Evolutionary conservation across 2,329 filamentous ascomycete species (phyloP).

Genomic region (Cladosporium sp.): DNA sequence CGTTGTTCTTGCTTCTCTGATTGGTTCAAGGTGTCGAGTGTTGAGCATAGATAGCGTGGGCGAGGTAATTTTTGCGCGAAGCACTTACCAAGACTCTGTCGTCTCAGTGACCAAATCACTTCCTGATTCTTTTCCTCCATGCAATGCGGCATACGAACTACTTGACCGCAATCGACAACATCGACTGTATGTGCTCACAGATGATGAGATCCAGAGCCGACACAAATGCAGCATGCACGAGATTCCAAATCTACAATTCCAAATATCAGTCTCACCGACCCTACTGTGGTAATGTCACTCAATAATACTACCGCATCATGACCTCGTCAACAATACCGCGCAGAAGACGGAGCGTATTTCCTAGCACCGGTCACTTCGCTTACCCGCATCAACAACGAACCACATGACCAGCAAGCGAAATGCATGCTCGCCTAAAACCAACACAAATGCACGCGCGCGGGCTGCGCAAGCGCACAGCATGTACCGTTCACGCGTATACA

Average conservation of each 20-base stretch:
- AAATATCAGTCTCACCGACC: background rate
- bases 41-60: background rate
- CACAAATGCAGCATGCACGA: background rate
- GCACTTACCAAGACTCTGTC: background rate
- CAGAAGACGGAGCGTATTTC: background rate
- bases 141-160: background rate
- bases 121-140: background rate
- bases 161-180: background rate
- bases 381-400: conserved; percentile 2
- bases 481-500: background rate
- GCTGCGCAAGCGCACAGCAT: background rate
- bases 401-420: conserved; percentile 11
- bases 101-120: background rate
- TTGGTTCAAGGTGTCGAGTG: background rate
- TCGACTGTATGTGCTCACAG: background rate
- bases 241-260: background rate
- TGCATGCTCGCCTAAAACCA: conserved; percentile 8
- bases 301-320: background rate
- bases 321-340: background rate
- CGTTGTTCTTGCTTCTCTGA: background rate
- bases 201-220: background rate
- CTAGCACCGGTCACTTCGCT: background rate
- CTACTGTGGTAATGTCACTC: background rate
- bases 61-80: background rate
- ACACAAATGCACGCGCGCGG: background rate